Conservation (phyloP, 495 filamentous ascomycete species). For the Lindgomyces ingoldianus region DNA sequence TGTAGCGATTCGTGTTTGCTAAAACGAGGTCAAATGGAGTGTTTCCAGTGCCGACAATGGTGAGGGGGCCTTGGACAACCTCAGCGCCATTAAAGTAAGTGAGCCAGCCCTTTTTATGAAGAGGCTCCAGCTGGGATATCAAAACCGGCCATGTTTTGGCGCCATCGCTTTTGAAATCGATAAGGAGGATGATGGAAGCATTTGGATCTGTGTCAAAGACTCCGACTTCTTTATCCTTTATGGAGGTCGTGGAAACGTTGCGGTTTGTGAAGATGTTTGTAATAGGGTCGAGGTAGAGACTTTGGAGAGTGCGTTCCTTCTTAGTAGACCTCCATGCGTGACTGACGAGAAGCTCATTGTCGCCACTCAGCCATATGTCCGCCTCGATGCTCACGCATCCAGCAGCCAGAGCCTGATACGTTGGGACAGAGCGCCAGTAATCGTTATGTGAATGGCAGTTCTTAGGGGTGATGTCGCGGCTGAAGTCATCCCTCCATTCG, state of each 20-base stretch:
- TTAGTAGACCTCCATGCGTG: slow-evolving; percentile 23
- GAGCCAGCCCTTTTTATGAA: slow-evolving; percentile 48
- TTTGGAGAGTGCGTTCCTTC: slow-evolving; percentile 13
- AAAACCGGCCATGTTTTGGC: slow-evolving; percentile 46
- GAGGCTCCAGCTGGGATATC: slow-evolving; percentile 46
- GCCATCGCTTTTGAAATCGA: slow-evolving; percentile 52
- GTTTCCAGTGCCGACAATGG: slow-evolving; percentile 51
- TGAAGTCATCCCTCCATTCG: slow-evolving; percentile 31
- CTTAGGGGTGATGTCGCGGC: slow-evolving; percentile 28
- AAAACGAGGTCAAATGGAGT: slow-evolving; percentile 42
- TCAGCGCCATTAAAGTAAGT: slow-evolving; percentile 47
- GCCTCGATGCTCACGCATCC: slow-evolving; percentile 34
- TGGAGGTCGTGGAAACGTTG: slow-evolving; percentile 17
- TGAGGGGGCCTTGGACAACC: slow-evolving; percentile 48
- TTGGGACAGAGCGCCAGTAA: slow-evolving; percentile 28
- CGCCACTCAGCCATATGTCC: slow-evolving; percentile 27
- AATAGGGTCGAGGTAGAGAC: slow-evolving; percentile 31
- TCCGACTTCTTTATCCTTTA: slow-evolving; percentile 12
- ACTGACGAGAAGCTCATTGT: slow-evolving; percentile 27
- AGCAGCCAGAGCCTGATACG: slow-evolving; percentile 27
- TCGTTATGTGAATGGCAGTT: slow-evolving; percentile 35
- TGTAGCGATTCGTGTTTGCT: slow-evolving; percentile 21
- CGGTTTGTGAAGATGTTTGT: slow-evolving; percentile 18
- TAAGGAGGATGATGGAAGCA: slow-evolving; percentile 19
- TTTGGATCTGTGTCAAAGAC: slow-evolving; percentile 27